phyloP scores from a whole-genome alignment of 139 green algal species.

The Tetraselmis chui region DNA sequence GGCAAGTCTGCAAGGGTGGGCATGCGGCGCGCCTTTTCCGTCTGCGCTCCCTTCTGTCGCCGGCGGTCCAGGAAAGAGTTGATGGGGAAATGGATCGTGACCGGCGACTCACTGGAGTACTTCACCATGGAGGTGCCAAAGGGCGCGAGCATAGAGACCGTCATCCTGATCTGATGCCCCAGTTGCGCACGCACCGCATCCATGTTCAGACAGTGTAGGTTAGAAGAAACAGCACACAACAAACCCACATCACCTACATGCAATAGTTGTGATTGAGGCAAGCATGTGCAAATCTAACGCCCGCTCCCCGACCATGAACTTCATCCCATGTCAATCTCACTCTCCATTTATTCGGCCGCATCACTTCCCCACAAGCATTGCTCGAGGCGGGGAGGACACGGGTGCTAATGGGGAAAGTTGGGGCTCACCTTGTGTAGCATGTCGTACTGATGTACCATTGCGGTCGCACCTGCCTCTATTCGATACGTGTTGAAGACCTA shows the following conservation, averaged over 20 bases:
- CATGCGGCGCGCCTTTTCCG: neutral
- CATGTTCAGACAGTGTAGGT: too few species aligned
- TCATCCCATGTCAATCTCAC: too few species aligned
- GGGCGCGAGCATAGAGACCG: neutral
- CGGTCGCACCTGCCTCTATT: neutral
- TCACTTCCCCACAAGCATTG: too few species aligned
- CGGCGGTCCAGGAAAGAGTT: neutral
- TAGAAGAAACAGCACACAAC: too few species aligned
- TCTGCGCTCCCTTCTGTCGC: neutral
- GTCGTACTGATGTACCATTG: neutral
- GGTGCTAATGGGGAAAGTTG: too few species aligned
- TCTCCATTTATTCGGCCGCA: too few species aligned
- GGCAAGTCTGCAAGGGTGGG: conserved; percentile 9
- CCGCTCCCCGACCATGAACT: too few species aligned
- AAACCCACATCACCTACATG: too few species aligned
- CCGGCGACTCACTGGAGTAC: neutral
- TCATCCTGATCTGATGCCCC: neutral
- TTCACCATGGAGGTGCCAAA: neutral
- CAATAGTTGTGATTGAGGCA: too few species aligned
- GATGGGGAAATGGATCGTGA: conserved; percentile 17
- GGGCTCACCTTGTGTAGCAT: neutral
- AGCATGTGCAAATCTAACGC: too few species aligned
- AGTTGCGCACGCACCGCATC: too few species aligned
- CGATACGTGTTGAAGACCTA: neutral
- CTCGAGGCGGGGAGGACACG: too few species aligned